phyloP scores from a whole-genome alignment of 2,329 filamentous ascomycete genomes.

The Cladosporium sp. region DNA sequence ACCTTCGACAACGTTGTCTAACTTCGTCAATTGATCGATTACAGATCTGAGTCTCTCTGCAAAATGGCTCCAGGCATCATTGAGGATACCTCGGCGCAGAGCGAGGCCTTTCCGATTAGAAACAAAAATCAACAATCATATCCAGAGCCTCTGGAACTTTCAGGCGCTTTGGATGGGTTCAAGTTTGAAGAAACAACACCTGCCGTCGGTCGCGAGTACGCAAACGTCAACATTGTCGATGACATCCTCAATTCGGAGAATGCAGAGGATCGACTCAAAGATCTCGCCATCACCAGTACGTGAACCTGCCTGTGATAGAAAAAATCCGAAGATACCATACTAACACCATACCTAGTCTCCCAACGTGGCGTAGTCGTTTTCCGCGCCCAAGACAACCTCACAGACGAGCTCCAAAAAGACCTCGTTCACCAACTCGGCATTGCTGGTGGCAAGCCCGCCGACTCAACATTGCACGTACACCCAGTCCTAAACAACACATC shows the following conservation, averaged over 20 bases:
- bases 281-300: slow-evolving; percentile 49
- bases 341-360: slow-evolving; percentile 14
- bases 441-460: slow-evolving; percentile 53
- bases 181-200: slow-evolving; percentile 58
- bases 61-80: background rate
- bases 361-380: slow-evolving; percentile 19
- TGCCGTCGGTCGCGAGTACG: slow-evolving; percentile 58
- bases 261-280: slow-evolving; percentile 58
- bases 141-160: slow-evolving; percentile 13
- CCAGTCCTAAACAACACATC: slow-evolving; percentile 48
- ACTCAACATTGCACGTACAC: slow-evolving; percentile 58
- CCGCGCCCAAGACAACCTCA: slow-evolving; percentile 30
- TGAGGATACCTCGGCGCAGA: background rate
- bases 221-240: slow-evolving; percentile 55
- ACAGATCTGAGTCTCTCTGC: background rate
- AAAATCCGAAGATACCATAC: background rate
- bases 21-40: no score
- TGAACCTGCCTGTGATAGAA: background rate
- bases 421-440: slow-evolving; percentile 52
- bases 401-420: slow-evolving; percentile 47
- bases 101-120: background rate
- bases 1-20: no score
- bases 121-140: background rate
- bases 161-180: slow-evolving; percentile 37
- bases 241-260: slow-evolving; percentile 59